Percentiles rank a stretch among this genome's conserved stretches.
These are phyloP conservation scores for Arabidopsis arenosa DNA, from an alignment of 345 rosid species.

Conservation along the genomic window DNA sequence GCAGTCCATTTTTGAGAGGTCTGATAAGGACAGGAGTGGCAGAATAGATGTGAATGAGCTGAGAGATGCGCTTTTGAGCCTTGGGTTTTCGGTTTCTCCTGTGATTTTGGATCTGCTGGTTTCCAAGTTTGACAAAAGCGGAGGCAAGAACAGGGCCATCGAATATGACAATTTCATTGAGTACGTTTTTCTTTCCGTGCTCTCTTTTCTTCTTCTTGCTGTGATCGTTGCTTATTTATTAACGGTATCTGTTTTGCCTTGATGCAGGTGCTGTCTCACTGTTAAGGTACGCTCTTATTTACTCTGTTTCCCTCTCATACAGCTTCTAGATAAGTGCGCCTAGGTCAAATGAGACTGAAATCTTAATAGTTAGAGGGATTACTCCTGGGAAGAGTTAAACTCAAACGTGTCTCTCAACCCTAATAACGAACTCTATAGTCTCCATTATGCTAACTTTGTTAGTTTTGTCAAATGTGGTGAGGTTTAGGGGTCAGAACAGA, in stretches of 20 bases:
- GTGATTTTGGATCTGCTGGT: constrained; percentile 74
- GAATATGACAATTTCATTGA: constrained; percentile 97
- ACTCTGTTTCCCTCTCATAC: constrained; percentile 9
- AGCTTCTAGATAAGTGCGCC: background rate
- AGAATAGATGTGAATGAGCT: constrained; percentile 80
- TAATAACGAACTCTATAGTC: background rate
- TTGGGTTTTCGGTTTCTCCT: constrained; percentile 79
- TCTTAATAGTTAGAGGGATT: background rate
- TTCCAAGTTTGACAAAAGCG: constrained; percentile 81
- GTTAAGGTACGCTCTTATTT: constrained; percentile 66
- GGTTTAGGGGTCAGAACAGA: constrained; percentile 3
- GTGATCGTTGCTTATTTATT: background rate
- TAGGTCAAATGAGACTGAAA: background rate
- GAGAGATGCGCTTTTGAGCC: constrained; percentile 75
- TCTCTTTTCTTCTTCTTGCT: background rate
- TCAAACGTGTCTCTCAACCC: background rate
- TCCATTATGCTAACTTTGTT: constrained; percentile 24
- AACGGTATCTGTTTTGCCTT: background rate
- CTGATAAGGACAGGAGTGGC: constrained; percentile 88
- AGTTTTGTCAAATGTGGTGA: background rate
- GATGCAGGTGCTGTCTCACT: constrained; percentile 91
- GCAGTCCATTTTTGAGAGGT: constrained; percentile 80
- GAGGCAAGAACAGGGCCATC: constrained; percentile 71
- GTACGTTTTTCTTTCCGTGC: constrained; percentile 47
- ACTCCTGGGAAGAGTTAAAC: background rate